A percentile compares a stretch with the other conserved stretches of the same genome.
Conservation (phyloP, 1,284 basidiomycete species). For the Pseudozyma sp. region DNA sequence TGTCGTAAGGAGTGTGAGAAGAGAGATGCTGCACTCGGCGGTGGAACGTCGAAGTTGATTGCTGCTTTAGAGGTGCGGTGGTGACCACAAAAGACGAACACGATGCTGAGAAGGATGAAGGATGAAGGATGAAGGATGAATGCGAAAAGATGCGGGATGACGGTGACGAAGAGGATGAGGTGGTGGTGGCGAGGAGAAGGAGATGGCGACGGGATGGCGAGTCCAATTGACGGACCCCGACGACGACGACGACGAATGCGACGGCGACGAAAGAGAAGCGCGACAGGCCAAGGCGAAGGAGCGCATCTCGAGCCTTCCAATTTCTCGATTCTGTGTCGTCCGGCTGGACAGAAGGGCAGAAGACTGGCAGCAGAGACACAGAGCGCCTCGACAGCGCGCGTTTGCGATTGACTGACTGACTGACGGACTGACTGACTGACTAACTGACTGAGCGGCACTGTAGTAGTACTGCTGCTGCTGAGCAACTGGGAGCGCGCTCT, state of each 20-base stretch:
- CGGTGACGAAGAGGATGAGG: conserved; percentile 9
- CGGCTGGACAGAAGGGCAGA: neutral
- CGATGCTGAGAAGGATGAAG: neutral
- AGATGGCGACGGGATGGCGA: conserved; percentile 23
- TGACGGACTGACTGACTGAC: conserved; percentile 5
- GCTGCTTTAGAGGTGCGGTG: conserved; percentile 13
- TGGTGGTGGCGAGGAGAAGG: conserved; percentile 24
- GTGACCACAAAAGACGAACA: conserved; percentile 4
- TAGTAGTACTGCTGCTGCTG: neutral
- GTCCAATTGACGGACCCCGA: conserved; percentile 1
- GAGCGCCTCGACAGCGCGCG: neutral
- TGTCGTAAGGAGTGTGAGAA: conserved; percentile 13
- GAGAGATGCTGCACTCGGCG: conserved; percentile 23
- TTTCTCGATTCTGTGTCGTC: neutral
- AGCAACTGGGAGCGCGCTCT: neutral
- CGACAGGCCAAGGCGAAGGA: no score
- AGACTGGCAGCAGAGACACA: neutral
- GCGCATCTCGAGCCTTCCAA: no score
- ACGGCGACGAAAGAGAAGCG: conserved; percentile 1
- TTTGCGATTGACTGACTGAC: no score
- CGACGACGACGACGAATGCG: conserved; percentile 8
- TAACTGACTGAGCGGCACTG: conserved; percentile 3
- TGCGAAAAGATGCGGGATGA: no score
- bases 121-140: conserved; percentile 7
- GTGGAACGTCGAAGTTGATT: conserved; percentile 1